Base-by-base conservation (phyloP, 1,139 yeast genomes). In the Pichia sp. region DNA sequence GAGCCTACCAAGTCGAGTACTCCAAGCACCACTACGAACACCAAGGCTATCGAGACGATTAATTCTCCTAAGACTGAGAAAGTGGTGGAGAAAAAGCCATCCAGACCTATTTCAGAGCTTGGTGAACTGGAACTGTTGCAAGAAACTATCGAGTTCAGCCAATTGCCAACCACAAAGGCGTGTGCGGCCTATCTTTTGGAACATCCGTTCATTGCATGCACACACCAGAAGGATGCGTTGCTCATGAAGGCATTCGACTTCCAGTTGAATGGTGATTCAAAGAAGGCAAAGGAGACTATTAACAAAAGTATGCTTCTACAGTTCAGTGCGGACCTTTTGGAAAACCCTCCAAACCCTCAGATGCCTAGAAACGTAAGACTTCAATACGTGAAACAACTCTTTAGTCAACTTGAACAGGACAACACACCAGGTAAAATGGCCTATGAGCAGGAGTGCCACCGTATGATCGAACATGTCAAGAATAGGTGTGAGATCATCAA, bases 171-270 rank as follows among this genome's bases (percentile, higher is more conserved):
- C 5, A 74, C 81, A 55, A 64, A 72, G 47, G 71, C 73, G 54
- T 76, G 85, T 62, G 78, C 84, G 57, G 72, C 72, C 51, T 85
- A 74, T 67, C 73, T 87, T 63, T 71, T 78, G 60, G 65, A 72
- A 55, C 88, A 91, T 68, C 81, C 89, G 36, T 75, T 78, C 55
- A 87, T 95, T 57, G 82, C 92, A 55, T 81, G 83, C 3, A 92
- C 87, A 62, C 84, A 83, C 58, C 98, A 93, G 67, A 91, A 92
- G 67, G 99, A 95, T 70, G 92, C 96, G 0, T 79, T 95, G 57
- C 76, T 92, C 67, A 92, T 93, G 97, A 84, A 86, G 30, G 96
- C 98, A 0, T 95, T 93, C 69, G 96, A 93, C 64, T 75, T 78
- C 53, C 91, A 91, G 68, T 76, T 92, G 58, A 81, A 78, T 9